phyloP scores from a whole-genome alignment of 2,329 filamentous ascomycete species.

The Botrytis deweyae region DNA sequence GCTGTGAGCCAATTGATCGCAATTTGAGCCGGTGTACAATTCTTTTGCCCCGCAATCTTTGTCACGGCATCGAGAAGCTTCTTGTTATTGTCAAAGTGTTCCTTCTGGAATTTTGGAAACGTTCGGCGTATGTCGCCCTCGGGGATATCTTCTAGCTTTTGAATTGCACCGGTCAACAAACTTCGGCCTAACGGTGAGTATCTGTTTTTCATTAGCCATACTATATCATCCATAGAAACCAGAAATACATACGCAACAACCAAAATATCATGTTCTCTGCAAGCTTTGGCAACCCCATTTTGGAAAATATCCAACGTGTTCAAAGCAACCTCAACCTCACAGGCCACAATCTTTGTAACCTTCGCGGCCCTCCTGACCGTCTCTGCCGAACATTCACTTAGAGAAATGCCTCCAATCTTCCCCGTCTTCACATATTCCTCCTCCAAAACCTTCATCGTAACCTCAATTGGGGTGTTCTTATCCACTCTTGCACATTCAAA shows the following conservation, averaged over 20 bases:
- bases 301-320: slow-evolving; percentile 42
- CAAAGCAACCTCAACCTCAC: slow-evolving; percentile 49
- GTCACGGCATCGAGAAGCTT: slow-evolving; percentile 58
- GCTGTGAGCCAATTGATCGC: slow-evolving; percentile 57
- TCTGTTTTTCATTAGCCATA: slow-evolving; percentile 27
- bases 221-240: slow-evolving; percentile 20
- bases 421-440: slow-evolving; percentile 44
- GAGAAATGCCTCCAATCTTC: slow-evolving; percentile 46
- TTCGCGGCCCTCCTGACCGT: slow-evolving; percentile 45
- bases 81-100: slow-evolving; percentile 63
- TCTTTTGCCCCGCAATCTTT: slow-evolving; percentile 58
- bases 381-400: slow-evolving; percentile 46
- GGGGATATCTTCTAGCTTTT: slow-evolving; percentile 53
- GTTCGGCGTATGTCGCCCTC: slow-evolving; percentile 57
- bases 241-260: slow-evolving; percentile 52
- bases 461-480: slow-evolving; percentile 44
- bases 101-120: slow-evolving; percentile 60
- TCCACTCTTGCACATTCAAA: slow-evolving; percentile 53
- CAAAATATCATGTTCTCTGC: slow-evolving; percentile 64
- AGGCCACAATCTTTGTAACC: slow-evolving; percentile 45
- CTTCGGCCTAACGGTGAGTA: slow-evolving; percentile 70
- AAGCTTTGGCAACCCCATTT: slow-evolving; percentile 48
- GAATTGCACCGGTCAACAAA: slow-evolving; percentile 55
- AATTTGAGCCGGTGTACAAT: slow-evolving; percentile 61
- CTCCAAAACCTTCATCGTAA: slow-evolving; percentile 36